Base-by-base conservation (phyloP, 768 basidiomycete genomes). In the Lactifluus hygrophoroides region DNA sequence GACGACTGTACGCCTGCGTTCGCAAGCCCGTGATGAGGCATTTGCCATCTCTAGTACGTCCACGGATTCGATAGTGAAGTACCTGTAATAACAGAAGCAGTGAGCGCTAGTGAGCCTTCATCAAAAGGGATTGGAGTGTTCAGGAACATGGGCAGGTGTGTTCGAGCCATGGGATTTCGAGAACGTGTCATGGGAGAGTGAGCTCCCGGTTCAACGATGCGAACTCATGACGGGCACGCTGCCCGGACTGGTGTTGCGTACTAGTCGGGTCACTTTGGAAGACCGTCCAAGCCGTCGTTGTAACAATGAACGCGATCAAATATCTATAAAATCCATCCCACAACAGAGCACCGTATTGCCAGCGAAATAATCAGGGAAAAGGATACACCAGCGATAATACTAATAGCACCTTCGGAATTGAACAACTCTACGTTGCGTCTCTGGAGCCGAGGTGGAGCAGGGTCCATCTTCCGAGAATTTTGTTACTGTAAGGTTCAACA, bases 261-360 rank as follows among this genome's bases (percentile, higher is more conserved):
- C n/a, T n/a, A n/a, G n/a, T n/a, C n/a, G n/a, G 23, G 19, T 57
- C 48, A 19, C 17, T 50, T 9, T 47, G 19, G n/a, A 46, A 46
- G 27, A 57, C 42, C 2, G 17, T n/a, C 56, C 56, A 57, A 42
- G 11, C 17, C 2, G 40, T 35, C 16, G 17, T 3, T 8, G 48
- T 35, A 0, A 51, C n/a, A 3, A 35, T 9, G 5, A 57, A 37
- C 13, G 23, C 14, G 5, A 3, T 51, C 13, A 37, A 2, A 21
- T 37, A 45, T 51, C 32, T 43, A n/a, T 44, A 50, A 27, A 50
- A 57, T 17, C 50, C 56, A 8, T 44, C 55, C 55, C 37, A 56
- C n/a, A 21, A 4, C 10, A 49, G 40, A 34, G 47, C 37, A 16
- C 47, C 47, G 21, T 56, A 42, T 25, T 50, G 47, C 55, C 47